Evolutionary conservation across 2,329 filamentous ascomycete species (phyloP).

Genomic region (Arachnomyces sp.): DNA sequence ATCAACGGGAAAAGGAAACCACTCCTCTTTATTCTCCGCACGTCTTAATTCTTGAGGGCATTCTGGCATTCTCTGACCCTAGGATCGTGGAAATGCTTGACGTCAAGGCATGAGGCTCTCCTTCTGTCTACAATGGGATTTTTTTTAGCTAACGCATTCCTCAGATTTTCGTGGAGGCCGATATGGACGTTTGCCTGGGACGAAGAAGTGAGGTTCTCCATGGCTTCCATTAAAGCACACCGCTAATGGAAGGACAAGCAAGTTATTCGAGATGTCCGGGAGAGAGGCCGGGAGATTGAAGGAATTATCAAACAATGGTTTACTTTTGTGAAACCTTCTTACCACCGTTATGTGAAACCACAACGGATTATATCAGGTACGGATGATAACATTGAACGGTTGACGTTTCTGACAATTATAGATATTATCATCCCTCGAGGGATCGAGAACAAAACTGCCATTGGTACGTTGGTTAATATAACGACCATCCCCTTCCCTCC

Average conservation of each 20-base stretch:
- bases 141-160: conserved; percentile 10
- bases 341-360: conserved; percentile 85
- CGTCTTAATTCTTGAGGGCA: conserved; percentile 90
- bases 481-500: neutral
- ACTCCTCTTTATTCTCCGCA: conserved; percentile 93
- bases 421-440: conserved; percentile 94
- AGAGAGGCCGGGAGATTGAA: conserved; percentile 84
- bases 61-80: conserved; percentile 85
- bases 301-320: conserved; percentile 99
- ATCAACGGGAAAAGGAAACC: conserved; percentile 69
- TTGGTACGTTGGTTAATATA: conserved; percentile 36
- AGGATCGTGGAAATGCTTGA: conserved; percentile 81
- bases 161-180: conserved; percentile 90
- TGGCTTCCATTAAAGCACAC: neutral
- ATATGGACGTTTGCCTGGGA: conserved; percentile 87
- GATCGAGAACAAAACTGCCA: conserved; percentile 89
- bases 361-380: conserved; percentile 76
- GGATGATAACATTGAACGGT: conserved; percentile 11
- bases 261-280: conserved; percentile 82
- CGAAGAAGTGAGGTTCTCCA: conserved; percentile 59
- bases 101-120: conserved; percentile 59
- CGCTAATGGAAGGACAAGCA: conserved; percentile 17
- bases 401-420: conserved; percentile 20
- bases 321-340: conserved; percentile 90
- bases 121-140: neutral